These are phyloP conservation scores for Xylariales sp. DNA, from an alignment of 2,329 filamentous ascomycete species.

Conservation along the genomic window DNA sequence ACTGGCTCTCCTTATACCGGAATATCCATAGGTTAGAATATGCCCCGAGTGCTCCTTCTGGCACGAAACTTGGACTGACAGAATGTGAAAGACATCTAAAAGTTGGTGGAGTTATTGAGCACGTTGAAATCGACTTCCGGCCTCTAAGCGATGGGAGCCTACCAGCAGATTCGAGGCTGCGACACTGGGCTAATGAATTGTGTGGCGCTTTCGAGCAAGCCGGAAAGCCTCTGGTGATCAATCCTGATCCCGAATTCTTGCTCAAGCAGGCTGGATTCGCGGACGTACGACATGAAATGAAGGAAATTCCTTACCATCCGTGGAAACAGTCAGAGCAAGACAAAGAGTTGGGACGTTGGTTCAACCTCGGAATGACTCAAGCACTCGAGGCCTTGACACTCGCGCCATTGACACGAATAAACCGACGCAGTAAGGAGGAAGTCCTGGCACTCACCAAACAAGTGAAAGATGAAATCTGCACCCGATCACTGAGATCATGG, in stretches of 20 bases:
- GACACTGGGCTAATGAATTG: conserved; percentile 66
- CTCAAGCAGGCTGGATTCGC: conserved; percentile 72
- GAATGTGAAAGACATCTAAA: conserved; percentile 60
- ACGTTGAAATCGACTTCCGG: conserved; percentile 81
- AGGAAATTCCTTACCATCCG: conserved; percentile 67
- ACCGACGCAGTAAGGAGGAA: conserved; percentile 55
- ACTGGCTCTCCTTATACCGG: conserved; percentile 71
- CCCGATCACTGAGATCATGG: conserved; percentile 64
- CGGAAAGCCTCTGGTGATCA: conserved; percentile 60
- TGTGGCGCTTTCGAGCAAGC: conserved; percentile 62
- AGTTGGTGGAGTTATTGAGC: conserved; percentile 77
- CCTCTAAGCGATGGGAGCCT: conserved; percentile 65
- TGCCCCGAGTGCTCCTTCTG: not conserved
- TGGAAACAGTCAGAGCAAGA: conserved; percentile 63
- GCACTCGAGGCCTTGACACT: conserved; percentile 70
- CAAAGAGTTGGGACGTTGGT: conserved; percentile 73
- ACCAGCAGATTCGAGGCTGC: conserved; percentile 51
- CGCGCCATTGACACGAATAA: conserved; percentile 65
- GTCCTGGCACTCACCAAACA: conserved; percentile 58
- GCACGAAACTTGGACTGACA: conserved; percentile 15
- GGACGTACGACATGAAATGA: conserved; percentile 67
- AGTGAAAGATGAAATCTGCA: conserved; percentile 65
- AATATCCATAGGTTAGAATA: conserved; percentile 59
- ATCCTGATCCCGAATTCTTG: conserved; percentile 48
- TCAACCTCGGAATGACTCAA: conserved; percentile 71